Conservation (phyloP, 306 rosid genomes). For the Trichosanthes truncata region DNA sequence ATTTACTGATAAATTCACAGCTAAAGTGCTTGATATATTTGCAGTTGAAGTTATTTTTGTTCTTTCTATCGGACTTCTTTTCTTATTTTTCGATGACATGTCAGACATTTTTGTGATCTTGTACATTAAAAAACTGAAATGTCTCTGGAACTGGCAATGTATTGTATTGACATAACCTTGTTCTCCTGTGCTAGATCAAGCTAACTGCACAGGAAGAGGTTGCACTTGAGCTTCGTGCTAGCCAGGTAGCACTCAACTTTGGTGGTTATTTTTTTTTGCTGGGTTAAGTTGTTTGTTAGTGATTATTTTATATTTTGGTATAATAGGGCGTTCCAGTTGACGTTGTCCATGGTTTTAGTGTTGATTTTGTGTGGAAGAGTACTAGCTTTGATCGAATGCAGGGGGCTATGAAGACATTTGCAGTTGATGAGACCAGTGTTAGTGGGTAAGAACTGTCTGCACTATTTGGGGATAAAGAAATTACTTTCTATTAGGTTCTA, state of each 20-base stretch:
- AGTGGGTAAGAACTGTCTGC: conserved; percentile 63
- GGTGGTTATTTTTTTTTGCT: neutral
- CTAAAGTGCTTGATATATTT: neutral
- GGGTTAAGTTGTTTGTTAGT: conserved; percentile 11
- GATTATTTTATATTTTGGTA: conserved; percentile 16
- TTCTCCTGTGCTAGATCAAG: conserved; percentile 57
- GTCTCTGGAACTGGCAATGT: neutral
- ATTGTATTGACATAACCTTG: neutral
- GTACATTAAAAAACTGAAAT: neutral
- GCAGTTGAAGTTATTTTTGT: neutral
- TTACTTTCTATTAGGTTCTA: neutral
- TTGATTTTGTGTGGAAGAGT: conserved; percentile 99
- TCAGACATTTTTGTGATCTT: neutral
- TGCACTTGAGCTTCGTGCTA: conserved; percentile 94
- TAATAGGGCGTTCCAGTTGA: conserved; percentile 97
- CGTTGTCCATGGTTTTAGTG: conserved; percentile 92
- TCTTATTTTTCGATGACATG: neutral
- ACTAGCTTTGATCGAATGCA: conserved; percentile 99
- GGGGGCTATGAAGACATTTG: conserved; percentile 98
- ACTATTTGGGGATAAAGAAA: neutral
- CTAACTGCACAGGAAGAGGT: conserved; percentile 97
- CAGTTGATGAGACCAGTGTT: conserved; percentile 98
- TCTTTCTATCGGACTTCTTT: neutral
- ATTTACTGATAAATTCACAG: neutral
- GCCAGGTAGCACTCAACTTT: conserved; percentile 50